Conservation (phyloP, 2,329 filamentous ascomycete species). For the Apiospora kogelbergensis region DNA sequence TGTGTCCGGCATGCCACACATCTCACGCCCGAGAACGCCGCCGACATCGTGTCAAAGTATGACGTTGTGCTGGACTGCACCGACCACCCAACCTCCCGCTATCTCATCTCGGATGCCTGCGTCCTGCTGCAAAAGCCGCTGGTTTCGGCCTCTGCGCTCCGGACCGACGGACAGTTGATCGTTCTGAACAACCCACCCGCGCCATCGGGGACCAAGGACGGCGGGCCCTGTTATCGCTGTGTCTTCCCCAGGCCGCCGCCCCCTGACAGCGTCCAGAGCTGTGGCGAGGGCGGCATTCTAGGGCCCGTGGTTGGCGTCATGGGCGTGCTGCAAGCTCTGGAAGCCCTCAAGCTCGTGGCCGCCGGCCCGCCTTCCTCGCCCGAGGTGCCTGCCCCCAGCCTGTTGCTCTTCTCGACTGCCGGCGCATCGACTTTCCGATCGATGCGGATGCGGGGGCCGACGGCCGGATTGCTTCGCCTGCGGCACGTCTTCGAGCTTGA, state of each 20-base stretch:
- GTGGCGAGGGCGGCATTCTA: constrained; percentile 89
- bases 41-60: constrained; percentile 66
- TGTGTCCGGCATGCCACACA: constrained; percentile 65
- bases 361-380: constrained; percentile 23
- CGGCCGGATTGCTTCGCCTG: constrained; percentile 76
- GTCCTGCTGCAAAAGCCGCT: constrained; percentile 77
- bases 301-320: constrained; percentile 92
- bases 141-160: constrained; percentile 85
- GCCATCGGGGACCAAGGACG: constrained; percentile 53
- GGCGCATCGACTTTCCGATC: constrained; percentile 62
- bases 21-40: constrained; percentile 68
- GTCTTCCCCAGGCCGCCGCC: constrained; percentile 88
- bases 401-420: constrained; percentile 50
- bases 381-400: constrained; percentile 26
- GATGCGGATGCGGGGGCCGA: constrained; percentile 68
- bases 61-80: constrained; percentile 93
- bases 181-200: constrained; percentile 79
- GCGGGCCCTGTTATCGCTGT: constrained; percentile 90
- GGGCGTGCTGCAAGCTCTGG: constrained; percentile 88
- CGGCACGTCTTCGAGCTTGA: constrained; percentile 62
- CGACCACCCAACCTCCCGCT: constrained; percentile 87
- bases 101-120: constrained; percentile 88
- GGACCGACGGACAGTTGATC: constrained; percentile 86
- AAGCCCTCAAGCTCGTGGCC: constrained; percentile 79
- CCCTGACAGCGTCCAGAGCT: constrained; percentile 77